These are phyloP conservation scores for Candida ficus DNA, from an alignment of 805 yeast genomes.

Conservation along the genomic window DNA sequence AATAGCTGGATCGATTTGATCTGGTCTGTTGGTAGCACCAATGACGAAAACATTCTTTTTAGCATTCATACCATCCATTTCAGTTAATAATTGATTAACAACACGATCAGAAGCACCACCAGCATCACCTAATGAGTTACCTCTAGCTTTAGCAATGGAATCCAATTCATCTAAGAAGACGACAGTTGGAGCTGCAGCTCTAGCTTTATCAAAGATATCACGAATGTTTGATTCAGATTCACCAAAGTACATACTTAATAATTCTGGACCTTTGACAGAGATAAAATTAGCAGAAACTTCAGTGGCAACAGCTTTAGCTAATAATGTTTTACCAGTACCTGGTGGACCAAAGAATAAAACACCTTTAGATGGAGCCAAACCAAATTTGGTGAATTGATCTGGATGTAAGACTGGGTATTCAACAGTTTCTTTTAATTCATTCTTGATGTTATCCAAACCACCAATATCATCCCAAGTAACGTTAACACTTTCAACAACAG, in stretches of 20 bases:
- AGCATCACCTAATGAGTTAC: slow-evolving; percentile 86
- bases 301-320: slow-evolving; percentile 99
- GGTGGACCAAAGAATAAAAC: slow-evolving; percentile 99
- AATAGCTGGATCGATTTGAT: slow-evolving; percentile 97
- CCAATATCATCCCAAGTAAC: slow-evolving; percentile 99
- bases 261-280: slow-evolving; percentile 94
- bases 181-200: slow-evolving; percentile 99
- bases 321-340: slow-evolving; percentile 98
- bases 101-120: slow-evolving; percentile 97
- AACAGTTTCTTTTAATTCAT: slow-evolving; percentile 96
- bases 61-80: slow-evolving; percentile 99
- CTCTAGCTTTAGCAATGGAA: slow-evolving; percentile 96
- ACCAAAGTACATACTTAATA: slow-evolving; percentile 98
- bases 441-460: slow-evolving; percentile 93
- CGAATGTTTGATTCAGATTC: slow-evolving; percentile 97
- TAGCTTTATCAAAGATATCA: slow-evolving; percentile 96
- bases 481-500: slow-evolving; percentile 97
- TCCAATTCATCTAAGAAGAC: slow-evolving; percentile 98
- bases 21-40: slow-evolving; percentile 99
- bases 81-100: slow-evolving; percentile 91
- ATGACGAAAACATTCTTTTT: slow-evolving; percentile 97
- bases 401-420: slow-evolving; percentile 99
- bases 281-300: slow-evolving; percentile 98
- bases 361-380: slow-evolving; percentile 97
- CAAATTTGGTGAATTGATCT: slow-evolving; percentile 97